Conservation (phyloP, 2,329 filamentous ascomycete species). For the Colletotrichum godetiae region DNA sequence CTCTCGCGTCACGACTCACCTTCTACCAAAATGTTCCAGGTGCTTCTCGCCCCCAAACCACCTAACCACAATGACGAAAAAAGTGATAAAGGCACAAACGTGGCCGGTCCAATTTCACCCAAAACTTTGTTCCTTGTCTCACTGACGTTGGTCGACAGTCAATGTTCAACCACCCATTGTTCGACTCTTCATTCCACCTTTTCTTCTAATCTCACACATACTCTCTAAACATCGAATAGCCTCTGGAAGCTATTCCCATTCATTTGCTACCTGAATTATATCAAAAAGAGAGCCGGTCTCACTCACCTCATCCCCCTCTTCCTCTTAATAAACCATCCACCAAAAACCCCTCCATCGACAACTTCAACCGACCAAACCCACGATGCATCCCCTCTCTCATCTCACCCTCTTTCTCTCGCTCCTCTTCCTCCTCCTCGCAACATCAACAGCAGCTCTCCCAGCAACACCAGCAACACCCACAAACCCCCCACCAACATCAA, state of each 20-base stretch:
- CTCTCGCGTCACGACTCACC: background rate
- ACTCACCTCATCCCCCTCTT: background rate
- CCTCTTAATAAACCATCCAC: background rate
- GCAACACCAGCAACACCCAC: constrained; percentile 21
- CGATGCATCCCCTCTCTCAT: constrained; percentile 9
- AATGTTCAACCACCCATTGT: background rate
- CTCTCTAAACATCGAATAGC: background rate
- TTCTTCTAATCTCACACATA: background rate
- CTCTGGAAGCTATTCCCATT: background rate
- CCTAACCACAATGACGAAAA: background rate
- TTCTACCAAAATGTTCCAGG: background rate
- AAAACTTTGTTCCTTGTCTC: background rate
- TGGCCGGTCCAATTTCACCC: background rate
- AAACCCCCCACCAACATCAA: background rate
- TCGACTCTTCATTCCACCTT: background rate
- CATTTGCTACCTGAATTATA: background rate
- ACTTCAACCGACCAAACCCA: background rate
- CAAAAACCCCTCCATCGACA: background rate
- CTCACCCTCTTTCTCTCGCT: constrained; percentile 16
- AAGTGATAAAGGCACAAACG: constrained; percentile 4
- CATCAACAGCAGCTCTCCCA: constrained; percentile 13
- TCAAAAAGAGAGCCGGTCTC: background rate
- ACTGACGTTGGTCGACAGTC: background rate
- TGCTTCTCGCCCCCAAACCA: background rate
- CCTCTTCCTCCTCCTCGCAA: constrained; percentile 26